Percentiles rank a stretch among this genome's conserved stretches.
These are phyloP conservation scores for Moesziomyces antarcticus DNA, from an alignment of 1,284 basidiomycete species.

Conservation along the genomic window DNA sequence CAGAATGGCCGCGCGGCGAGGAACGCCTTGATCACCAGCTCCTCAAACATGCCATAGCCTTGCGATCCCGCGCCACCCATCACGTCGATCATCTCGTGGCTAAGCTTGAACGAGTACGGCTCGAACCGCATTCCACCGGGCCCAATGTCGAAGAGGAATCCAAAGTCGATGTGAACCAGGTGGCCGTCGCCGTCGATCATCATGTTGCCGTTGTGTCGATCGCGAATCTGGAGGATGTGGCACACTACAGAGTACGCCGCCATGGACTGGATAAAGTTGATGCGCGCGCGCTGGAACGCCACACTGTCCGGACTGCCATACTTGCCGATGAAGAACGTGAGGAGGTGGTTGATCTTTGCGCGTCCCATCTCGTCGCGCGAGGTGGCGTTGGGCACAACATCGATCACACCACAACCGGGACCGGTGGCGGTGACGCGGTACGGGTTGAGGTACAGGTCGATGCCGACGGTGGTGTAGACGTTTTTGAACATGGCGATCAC, in stretches of 20 bases:
- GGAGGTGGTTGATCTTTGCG: constrained; percentile 94
- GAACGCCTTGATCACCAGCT: constrained; percentile 94
- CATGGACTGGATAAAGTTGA: constrained; percentile 99
- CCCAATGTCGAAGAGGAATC: constrained; percentile 96
- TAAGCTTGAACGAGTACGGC: constrained; percentile 89
- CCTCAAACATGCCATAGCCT: constrained; percentile 92
- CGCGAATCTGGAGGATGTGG: constrained; percentile 97
- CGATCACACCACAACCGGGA: constrained; percentile 98
- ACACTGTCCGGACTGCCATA: constrained; percentile 90
- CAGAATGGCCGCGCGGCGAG: constrained; percentile 91
- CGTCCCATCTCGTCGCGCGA: constrained; percentile 99
- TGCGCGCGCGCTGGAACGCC: constrained; percentile 89
- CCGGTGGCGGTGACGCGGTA: constrained; percentile 97
- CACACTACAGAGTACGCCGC: constrained; percentile 99
- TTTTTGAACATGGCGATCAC: constrained; percentile 99
- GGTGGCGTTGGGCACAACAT: constrained; percentile 97
- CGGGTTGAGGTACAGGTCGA: constrained; percentile 92
- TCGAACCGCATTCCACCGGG: constrained; percentile 66
- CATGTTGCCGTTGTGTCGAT: constrained; percentile 97
- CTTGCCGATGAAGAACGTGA: constrained; percentile 93
- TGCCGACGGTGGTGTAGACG: constrained; percentile 85
- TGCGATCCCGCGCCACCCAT: constrained; percentile 96
- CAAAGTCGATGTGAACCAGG: constrained; percentile 96
- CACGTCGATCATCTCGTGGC: constrained; percentile 94
- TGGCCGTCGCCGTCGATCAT: constrained; percentile 98